Evolutionary conservation across 2,329 filamentous ascomycete genomes (phyloP), one percentile per base, ranked within the genome.

Genomic region (Chrysosphaeria jannelii): DNA sequence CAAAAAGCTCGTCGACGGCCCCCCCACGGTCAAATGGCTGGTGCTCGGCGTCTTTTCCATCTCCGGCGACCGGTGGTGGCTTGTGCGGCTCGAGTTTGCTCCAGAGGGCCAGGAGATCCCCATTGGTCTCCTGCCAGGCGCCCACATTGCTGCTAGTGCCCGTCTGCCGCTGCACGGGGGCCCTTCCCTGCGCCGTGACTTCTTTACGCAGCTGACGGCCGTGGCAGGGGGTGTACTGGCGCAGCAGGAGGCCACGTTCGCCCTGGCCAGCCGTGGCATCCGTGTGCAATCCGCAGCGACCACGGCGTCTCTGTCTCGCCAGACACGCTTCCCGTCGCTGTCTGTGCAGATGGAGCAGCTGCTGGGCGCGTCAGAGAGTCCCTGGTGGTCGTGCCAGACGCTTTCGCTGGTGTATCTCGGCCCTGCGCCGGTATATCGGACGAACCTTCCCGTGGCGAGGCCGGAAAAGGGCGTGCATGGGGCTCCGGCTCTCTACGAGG

Each of bases 11-110:
- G n/a, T n/a, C n/a, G n/a, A n/a, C n/a, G n/a, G n/a, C n/a, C n/a
- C n/a, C n/a, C n/a, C n/a, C n/a, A n/a, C 48, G 7, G 16, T 57
- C 24, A 18, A 25, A 8, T 90, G 75, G 72, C 60, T 66, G 30
- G 46, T 88, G 19, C 64, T 66, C 31, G 54, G 70, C 21, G 62
- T 63, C 24, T 53, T 76, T 38, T 65, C 67, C 37, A 51, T 71
- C 36, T 53, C 55, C 35, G 72, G 74, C 25, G 72, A 85, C 37
- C 56, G 55, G 29, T 89, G 74, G 72, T 79, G 68, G 63, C 47
- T 79, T 28, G 48, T 75, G 25, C 56, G 68, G 40, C 41, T 60
- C 53, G 64, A 46, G 45, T 55, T 48, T 19, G n/a, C 21, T 11
- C 23, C 22, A 6, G 10, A 11, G 6, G 8, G 21, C 3, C 4